Evolutionary conservation across 345 rosid species (phyloP), one percentile per base, ranked within the genome.

Genomic region (Brassica rapa): DNA sequence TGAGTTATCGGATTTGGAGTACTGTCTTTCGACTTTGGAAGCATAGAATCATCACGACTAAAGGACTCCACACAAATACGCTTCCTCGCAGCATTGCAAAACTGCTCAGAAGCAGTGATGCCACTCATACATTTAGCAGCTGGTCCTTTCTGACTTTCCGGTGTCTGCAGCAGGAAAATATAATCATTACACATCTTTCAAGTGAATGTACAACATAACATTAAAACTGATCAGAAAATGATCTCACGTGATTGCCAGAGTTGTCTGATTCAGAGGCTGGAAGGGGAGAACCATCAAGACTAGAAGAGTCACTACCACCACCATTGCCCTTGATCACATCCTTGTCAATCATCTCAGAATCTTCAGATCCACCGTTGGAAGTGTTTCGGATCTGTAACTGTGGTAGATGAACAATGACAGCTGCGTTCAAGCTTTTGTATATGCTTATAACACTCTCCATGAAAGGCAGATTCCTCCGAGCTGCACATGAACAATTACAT

Each of bases 361-460:
- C 84, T 55, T 73, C 73, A 66, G 74, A 81, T 63, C 69, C 62
- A 3, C 37, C 41, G 6, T 43, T 62, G 72, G 61, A 82, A 53
- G 4, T 1, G n/a, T 11, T 43, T 1, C 15, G 51, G 5, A 43
- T 12, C 8, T 51, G 57, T 51, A 51, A 51, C 57, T 73, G 82
- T 35, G 77, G 73, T 46, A 83, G 62, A 63, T 80, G 86, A 39
- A 84, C 81, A 71, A 62, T 74, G 32, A 89, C 87, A 67, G 85
- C 83, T 32, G 85, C 76, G 84, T 86, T 86, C 76, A 91, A 78
- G 78, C 89, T 88, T 85, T 80, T 87, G 76, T 87, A 93, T 41
- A 93, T 90, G 68, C 78, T 64, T 33, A 91, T 85, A 59, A 91
- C 67, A 83, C 78, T 90, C 46, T 88, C 93, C 76, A 93, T 64